These are phyloP conservation scores for Aspergillus sp. DNA, from an alignment of 2,329 filamentous ascomycete species.

Conservation along the genomic window DNA sequence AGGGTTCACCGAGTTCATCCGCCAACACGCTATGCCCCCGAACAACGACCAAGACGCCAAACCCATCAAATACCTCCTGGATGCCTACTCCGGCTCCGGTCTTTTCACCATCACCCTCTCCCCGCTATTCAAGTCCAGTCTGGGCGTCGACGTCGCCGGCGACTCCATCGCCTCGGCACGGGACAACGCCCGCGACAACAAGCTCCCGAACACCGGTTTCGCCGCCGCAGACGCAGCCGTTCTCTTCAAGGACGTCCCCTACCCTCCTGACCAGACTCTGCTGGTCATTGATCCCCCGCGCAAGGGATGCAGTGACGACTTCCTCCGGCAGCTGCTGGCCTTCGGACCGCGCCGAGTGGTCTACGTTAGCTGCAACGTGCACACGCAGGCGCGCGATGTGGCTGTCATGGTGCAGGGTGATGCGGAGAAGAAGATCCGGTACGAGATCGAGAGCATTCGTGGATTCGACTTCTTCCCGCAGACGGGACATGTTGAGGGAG, in stretches of 20 bases:
- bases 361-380: slow-evolving; percentile 97
- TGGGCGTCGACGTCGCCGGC: slow-evolving; percentile 86
- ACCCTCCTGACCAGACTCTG: slow-evolving; percentile 77
- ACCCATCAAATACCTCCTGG: slow-evolving; percentile 81
- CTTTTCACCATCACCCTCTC: slow-evolving; percentile 96
- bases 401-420: slow-evolving; percentile 77
- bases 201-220: slow-evolving; percentile 75
- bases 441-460: slow-evolving; percentile 84
- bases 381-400: slow-evolving; percentile 93
- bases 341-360: slow-evolving; percentile 80
- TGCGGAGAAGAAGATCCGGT: slow-evolving; percentile 50
- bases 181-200: slow-evolving; percentile 76
- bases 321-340: slow-evolving; percentile 75
- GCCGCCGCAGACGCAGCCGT: slow-evolving; percentile 83
- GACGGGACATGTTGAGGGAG: slow-evolving; percentile 67
- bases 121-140: slow-evolving; percentile 72
- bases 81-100: slow-evolving; percentile 95
- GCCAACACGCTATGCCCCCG: slow-evolving; percentile 69
- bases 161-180: slow-evolving; percentile 77
- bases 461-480: slow-evolving; percentile 99
- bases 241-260: slow-evolving; percentile 75
- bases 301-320: slow-evolving; percentile 87
- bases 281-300: slow-evolving; percentile 97
- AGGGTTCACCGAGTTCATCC: slow-evolving; percentile 82
- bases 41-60: slow-evolving; percentile 33